Conservation (phyloP, 371 early-diverging fungal species). For the Sporodiniella umbellata region DNA sequence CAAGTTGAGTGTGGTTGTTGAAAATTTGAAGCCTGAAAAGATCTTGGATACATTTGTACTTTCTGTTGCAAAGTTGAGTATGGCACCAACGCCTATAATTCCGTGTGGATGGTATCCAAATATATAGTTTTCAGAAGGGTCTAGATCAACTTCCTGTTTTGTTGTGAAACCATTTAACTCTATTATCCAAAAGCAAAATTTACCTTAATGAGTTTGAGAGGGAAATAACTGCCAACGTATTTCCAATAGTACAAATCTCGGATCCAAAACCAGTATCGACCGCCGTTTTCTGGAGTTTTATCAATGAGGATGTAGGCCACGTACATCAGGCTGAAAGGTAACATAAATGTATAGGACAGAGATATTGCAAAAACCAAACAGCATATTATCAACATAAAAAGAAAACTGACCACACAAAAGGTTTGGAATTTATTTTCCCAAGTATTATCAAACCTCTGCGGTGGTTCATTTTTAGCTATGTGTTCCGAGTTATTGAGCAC, state of each 20-base stretch:
- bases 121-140: slow-evolving; percentile 67
- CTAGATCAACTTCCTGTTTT: slow-evolving; percentile 64
- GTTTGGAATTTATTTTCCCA: too few relatives aligned
- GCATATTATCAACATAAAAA: too few relatives aligned
- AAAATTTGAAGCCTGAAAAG: slow-evolving; percentile 61
- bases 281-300: slow-evolving; percentile 62
- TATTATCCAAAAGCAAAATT: not conserved
- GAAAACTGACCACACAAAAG: too few relatives aligned
- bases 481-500: too few relatives aligned
- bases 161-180: not conserved
- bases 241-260: slow-evolving; percentile 54
- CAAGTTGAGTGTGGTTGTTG: slow-evolving; percentile 50
- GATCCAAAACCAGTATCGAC: slow-evolving; percentile 55
- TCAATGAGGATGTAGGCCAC: too few relatives aligned
- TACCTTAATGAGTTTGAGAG: slow-evolving; percentile 67
- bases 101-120: slow-evolving; percentile 83
- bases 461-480: too few relatives aligned
- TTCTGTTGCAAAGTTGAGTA: slow-evolving; percentile 73
- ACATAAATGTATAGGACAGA: too few relatives aligned
- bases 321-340: too few relatives aligned
- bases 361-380: too few relatives aligned
- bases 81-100: slow-evolving; percentile 76
- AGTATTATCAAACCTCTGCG: too few relatives aligned
- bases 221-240: slow-evolving; percentile 74
- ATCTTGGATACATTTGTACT: slow-evolving; percentile 54